Conservation (phyloP, 345 rosid species). For the Populus pruinosa region DNA sequence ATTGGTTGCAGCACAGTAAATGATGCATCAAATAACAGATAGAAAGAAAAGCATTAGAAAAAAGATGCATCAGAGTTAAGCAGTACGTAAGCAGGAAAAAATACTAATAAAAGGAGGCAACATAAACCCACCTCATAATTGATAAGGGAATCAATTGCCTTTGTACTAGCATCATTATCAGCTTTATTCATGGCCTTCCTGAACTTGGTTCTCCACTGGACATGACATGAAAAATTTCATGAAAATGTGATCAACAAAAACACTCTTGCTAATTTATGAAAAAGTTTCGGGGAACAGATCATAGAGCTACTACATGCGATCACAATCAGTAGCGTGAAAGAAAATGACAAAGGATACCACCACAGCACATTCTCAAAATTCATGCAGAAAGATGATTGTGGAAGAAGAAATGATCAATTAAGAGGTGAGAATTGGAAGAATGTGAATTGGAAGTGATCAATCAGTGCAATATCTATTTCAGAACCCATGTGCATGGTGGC, state of each 20-base stretch:
- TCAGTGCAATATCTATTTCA: background rate
- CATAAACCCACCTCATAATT: conserved; percentile 78
- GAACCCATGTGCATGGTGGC: background rate
- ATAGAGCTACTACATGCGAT: background rate
- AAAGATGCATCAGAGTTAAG: background rate
- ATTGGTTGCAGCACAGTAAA: background rate
- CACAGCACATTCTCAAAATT: background rate
- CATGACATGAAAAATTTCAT: conserved; percentile 20
- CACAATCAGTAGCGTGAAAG: background rate
- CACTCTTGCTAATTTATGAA: background rate
- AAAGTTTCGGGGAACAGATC: background rate
- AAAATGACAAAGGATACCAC: background rate
- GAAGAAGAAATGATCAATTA: background rate
- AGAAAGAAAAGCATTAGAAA: background rate
- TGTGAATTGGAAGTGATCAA: too few relatives aligned
- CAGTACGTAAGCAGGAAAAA: background rate
- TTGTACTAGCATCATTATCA: conserved; percentile 92
- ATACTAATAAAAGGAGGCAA: background rate
- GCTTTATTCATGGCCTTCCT: conserved; percentile 98
- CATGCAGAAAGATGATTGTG: background rate
- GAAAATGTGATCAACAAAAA: background rate
- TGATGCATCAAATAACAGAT: background rate
- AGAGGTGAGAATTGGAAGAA: too few relatives aligned
- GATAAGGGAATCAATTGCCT: conserved; percentile 93
- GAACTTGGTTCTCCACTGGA: conserved; percentile 96